Conservation (phyloP, 2,329 filamentous ascomycete genomes). For the Fusarium sp. region DNA sequence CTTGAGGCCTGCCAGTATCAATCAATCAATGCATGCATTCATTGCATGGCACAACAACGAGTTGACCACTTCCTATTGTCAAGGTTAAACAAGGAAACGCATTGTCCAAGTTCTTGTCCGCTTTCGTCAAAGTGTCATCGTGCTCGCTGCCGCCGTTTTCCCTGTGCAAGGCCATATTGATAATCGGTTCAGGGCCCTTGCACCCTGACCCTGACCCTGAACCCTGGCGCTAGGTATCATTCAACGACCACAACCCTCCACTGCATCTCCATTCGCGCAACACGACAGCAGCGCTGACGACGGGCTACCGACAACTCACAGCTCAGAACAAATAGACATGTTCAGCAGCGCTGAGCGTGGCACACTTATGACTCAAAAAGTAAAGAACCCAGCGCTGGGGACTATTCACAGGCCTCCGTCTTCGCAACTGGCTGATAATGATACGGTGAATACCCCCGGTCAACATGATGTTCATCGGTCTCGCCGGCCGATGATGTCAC, state of each 20-base stretch:
- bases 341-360: conserved; percentile 37
- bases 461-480: conserved; percentile 24
- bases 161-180: conserved; percentile 37
- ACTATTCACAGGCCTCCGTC: conserved; percentile 28
- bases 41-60: conserved; percentile 8
- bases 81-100: conserved; percentile 21
- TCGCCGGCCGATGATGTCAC: conserved; percentile 40
- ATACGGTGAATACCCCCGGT: conserved; percentile 18
- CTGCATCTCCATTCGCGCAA: conserved; percentile 22
- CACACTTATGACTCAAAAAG: conserved; percentile 35
- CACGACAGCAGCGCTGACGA: conserved; percentile 30
- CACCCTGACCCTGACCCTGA: conserved; percentile 1
- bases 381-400: not conserved
- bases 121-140: conserved; percentile 36
- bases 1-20: conserved; percentile 32
- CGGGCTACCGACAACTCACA: conserved; percentile 31
- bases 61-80: not conserved
- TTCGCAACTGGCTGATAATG: conserved; percentile 33
- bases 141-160: conserved; percentile 2
- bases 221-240: conserved; percentile 5
- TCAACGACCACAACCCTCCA: conserved; percentile 16
- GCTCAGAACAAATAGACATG: conserved; percentile 35
- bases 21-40: conserved; percentile 17
- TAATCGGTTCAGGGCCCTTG: conserved; percentile 31
- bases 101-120: conserved; percentile 15